These are phyloP conservation scores for Daldinia eschscholtzii DNA, from an alignment of 2,329 filamentous ascomycete species.

Conservation along the genomic window DNA sequence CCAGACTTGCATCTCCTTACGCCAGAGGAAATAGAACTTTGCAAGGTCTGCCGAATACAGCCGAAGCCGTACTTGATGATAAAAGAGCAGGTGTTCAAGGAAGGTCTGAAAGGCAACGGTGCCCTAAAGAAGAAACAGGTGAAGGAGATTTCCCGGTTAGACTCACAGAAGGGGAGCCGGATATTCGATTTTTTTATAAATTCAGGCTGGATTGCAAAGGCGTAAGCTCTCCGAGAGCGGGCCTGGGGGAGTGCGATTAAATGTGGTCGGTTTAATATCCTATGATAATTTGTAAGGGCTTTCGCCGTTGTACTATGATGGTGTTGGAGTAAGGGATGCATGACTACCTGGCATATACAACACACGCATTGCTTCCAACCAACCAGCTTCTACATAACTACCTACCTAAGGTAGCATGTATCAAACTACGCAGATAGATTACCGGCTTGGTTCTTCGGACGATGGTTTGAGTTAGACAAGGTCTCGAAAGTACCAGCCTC, in stretches of 20 bases:
- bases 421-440: no score
- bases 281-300: background rate
- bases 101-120: constrained; percentile 90
- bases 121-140: constrained; percentile 94
- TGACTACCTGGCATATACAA: background rate
- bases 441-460: background rate
- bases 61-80: constrained; percentile 96
- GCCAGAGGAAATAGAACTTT: constrained; percentile 86
- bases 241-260: background rate
- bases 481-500: background rate
- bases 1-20: constrained; percentile 88
- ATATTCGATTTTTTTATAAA: constrained; percentile 97
- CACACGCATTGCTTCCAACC: background rate
- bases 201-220: constrained; percentile 91
- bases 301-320: background rate
- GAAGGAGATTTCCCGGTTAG: constrained; percentile 85
- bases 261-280: background rate
- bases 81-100: constrained; percentile 91
- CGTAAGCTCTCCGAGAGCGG: constrained; percentile 58
- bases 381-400: background rate
- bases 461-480: background rate
- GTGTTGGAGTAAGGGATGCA: background rate
- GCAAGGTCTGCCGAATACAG: constrained; percentile 84
- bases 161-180: constrained; percentile 84
- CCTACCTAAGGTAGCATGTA: no score